Evolutionary conservation across 1,284 basidiomycete genomes (phyloP).

Genomic region (Tausonia pullulans): DNA sequence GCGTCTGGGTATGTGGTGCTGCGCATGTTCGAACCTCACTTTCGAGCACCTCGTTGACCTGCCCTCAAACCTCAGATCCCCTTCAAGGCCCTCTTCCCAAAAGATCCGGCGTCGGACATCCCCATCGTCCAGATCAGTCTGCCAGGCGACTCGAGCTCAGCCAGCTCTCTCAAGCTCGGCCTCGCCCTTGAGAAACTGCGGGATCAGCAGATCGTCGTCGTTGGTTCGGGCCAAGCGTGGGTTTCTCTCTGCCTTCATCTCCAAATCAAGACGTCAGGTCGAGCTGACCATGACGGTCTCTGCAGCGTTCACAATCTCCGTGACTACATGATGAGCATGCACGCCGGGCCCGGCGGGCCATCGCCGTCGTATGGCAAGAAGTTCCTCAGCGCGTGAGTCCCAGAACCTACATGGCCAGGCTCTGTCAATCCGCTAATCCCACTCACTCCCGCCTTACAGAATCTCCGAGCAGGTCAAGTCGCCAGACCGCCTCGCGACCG

Average conservation of each 20-base stretch:
- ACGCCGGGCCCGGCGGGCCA: no score
- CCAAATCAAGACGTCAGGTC: no score
- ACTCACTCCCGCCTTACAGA: not conserved
- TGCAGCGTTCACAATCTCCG: conserved; percentile 29
- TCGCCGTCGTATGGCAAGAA: not conserved
- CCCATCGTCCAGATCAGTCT: conserved; percentile 37
- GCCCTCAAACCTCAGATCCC: conserved; percentile 25
- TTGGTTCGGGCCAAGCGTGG: conserved; percentile 6
- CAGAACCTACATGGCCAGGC: not conserved
- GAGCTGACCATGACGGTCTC: not conserved
- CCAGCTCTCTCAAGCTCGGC: conserved; percentile 31
- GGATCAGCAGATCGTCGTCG: conserved; percentile 6
- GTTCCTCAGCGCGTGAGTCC: not conserved
- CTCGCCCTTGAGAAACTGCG: conserved; percentile 29
- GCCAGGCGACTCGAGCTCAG: conserved; percentile 10
- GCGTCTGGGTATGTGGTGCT: conserved; percentile 27
- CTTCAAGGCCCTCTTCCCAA: conserved; percentile 34
- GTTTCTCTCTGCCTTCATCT: not conserved
- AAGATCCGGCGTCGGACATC: conserved; percentile 24
- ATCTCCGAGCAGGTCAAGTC: not conserved
- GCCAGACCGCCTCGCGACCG: not conserved
- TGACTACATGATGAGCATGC: conserved; percentile 18
- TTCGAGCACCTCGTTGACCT: not conserved
- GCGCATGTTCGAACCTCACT: not conserved
- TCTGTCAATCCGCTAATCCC: no score